Evolutionary conservation across 345 rosid genomes (phyloP).

Genomic region (Viola odorata): DNA sequence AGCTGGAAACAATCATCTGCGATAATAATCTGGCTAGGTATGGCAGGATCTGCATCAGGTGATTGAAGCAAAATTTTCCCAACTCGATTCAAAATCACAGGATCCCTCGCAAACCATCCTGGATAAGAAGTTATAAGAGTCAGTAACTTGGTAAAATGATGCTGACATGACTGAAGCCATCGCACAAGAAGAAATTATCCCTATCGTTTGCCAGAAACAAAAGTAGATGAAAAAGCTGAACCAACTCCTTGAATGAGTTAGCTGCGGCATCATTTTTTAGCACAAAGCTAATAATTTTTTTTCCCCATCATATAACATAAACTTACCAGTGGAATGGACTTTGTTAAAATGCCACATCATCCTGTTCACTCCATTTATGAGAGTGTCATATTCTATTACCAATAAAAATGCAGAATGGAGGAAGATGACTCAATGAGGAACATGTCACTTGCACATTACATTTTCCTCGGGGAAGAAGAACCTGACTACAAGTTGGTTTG

Average conservation of each 20-base stretch:
- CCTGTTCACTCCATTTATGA: background rate
- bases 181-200: no score
- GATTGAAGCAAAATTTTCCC: conserved; percentile 56
- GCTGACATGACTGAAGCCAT: no score
- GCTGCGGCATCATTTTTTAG: no score
- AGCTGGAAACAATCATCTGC: conserved; percentile 70
- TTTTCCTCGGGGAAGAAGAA: background rate
- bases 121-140: conserved; percentile 8
- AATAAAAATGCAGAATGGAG: background rate
- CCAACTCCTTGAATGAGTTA: no score
- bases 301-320: background rate
- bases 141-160: no score
- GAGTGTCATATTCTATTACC: background rate
- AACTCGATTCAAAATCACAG: conserved; percentile 50
- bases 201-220: background rate
- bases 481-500: background rate
- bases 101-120: conserved; percentile 96
- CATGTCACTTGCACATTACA: no score
- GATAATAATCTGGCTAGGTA: conserved; percentile 50
- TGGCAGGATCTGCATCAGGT: conserved; percentile 22
- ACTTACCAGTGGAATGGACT: background rate
- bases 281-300: background rate
- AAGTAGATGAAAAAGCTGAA: background rate
- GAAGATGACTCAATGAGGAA: no score
- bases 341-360: background rate